A percentile compares a stretch with the other conserved stretches of the same genome.
phyloP scores from a whole-genome alignment of 306 rosid genomes.

The Malus fusca region DNA sequence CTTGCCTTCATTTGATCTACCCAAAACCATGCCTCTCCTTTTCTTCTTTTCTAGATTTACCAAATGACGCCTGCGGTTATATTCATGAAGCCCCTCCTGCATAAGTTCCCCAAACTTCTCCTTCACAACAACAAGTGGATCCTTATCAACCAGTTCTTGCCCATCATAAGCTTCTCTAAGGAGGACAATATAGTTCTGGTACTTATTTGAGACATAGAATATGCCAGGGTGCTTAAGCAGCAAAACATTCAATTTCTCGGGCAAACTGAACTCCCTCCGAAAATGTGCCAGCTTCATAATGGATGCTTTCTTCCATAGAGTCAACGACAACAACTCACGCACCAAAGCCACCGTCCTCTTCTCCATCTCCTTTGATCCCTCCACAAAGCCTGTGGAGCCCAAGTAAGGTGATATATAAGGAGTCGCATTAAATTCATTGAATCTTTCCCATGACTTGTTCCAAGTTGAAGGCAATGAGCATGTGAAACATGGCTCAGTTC shows the following conservation, averaged over 20 bases:
- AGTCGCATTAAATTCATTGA: slow-evolving; percentile 43
- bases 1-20: slow-evolving; percentile 30
- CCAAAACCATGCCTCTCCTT: slow-evolving; percentile 44
- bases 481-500: slow-evolving; percentile 40
- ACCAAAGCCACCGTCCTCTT: slow-evolving; percentile 72
- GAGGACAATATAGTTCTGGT: slow-evolving; percentile 61
- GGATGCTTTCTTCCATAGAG: slow-evolving; percentile 74
- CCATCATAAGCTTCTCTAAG: slow-evolving; percentile 74
- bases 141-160: slow-evolving; percentile 58
- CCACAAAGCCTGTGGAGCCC: slow-evolving; percentile 32
- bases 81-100: slow-evolving; percentile 96
- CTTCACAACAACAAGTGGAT: slow-evolving; percentile 66
- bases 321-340: slow-evolving; percentile 75
- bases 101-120: slow-evolving; percentile 82
- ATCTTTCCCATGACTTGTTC: slow-evolving; percentile 75
- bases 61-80: slow-evolving; percentile 43
- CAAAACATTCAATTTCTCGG: slow-evolving; percentile 57
- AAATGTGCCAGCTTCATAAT: slow-evolving; percentile 76
- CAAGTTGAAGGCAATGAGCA: slow-evolving; percentile 65
- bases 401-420: slow-evolving; percentile 70
- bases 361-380: slow-evolving; percentile 66
- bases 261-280: slow-evolving; percentile 56
- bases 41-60: slow-evolving; percentile 59
- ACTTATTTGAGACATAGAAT: slow-evolving; percentile 77
- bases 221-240: slow-evolving; percentile 76